Percentiles rank a stretch among this genome's conserved stretches.
These are phyloP conservation scores for Cubamyces lactineus DNA, from an alignment of 768 basidiomycete species.

Conservation along the genomic window DNA sequence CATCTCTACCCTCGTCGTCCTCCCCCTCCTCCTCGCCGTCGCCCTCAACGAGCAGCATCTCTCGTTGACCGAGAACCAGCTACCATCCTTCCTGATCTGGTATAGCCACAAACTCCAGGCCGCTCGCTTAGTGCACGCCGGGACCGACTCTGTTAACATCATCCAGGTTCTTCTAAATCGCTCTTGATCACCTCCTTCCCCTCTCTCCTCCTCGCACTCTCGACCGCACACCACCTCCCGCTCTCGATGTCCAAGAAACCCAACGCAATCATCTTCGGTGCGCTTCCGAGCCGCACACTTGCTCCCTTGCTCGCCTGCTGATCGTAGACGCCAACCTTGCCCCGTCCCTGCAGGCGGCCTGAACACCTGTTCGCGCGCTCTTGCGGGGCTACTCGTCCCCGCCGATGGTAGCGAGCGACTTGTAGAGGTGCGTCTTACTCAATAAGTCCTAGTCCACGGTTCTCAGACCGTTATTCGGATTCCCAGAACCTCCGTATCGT, in stretches of 20 bases:
- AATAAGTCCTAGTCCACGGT: conserved; percentile 8
- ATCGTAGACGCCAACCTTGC: conserved; percentile 16
- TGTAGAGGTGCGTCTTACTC: conserved; percentile 60
- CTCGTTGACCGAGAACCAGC: conserved; percentile 7
- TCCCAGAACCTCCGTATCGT: conserved; percentile 69
- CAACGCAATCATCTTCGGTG: conserved; percentile 78
- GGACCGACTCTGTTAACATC: conserved; percentile 19
- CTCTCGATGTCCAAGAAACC: conserved; percentile 53
- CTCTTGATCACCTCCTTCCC: conserved; percentile 25
- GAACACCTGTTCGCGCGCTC: conserved; percentile 76
- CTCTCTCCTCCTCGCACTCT: conserved; percentile 32
- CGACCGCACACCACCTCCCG: conserved; percentile 16
- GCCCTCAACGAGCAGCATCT: conserved; percentile 8
- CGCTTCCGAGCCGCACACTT: conserved; percentile 30
- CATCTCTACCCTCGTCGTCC: conserved; percentile 7
- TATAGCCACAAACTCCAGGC: conserved; percentile 16
- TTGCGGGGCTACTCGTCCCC: conserved; percentile 71
- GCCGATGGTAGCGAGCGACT: conserved; percentile 60
- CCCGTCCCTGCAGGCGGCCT: conserved; percentile 61
- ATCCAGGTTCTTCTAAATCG: conserved; percentile 30
- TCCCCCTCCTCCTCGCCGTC: conserved; percentile 6
- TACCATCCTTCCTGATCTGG: conserved; percentile 19
- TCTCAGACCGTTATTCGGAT: conserved; percentile 19
- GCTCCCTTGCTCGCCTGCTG: conserved; percentile 16
- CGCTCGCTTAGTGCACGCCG: conserved; percentile 17